These are phyloP conservation scores for Ettlia oleoabundans DNA, from an alignment of 139 green algal genomes.

Conservation along the genomic window DNA sequence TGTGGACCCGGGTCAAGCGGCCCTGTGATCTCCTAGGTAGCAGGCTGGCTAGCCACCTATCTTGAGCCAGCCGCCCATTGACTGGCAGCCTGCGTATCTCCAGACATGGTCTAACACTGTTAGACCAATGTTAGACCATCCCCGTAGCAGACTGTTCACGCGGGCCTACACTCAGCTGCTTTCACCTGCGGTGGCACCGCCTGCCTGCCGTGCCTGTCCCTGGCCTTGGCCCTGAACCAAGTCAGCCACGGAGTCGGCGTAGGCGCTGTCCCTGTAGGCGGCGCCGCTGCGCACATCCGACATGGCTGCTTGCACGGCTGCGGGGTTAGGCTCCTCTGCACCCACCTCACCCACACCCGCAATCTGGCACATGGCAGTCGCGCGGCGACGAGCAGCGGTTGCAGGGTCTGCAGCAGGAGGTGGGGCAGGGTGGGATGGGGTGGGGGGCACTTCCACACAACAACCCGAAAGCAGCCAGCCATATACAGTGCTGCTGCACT, in stretches of 20 bases:
- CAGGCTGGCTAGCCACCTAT: too few relatives aligned
- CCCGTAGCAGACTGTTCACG: too few relatives aligned
- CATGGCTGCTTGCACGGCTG: slow-evolving; percentile 2
- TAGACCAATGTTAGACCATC: too few relatives aligned
- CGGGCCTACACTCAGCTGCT: too few relatives aligned
- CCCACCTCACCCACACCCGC: slow-evolving; percentile 36
- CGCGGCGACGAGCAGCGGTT: neutral
- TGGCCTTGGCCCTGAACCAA: neutral
- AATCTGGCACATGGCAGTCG: slow-evolving; percentile 14
- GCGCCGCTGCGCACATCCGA: slow-evolving; percentile 15
- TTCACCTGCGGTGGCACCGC: neutral
- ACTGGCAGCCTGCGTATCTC: too few relatives aligned
- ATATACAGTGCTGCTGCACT: neutral
- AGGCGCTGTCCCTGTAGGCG: slow-evolving; percentile 21
- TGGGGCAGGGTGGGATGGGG: too few relatives aligned
- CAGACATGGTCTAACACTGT: too few relatives aligned
- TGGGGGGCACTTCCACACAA: neutral
- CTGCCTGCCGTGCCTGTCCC: neutral
- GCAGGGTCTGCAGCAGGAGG: slow-evolving; percentile 13
- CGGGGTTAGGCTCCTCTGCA: neutral
- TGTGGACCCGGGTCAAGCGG: too few relatives aligned
- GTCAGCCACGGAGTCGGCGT: slow-evolving; percentile 31
- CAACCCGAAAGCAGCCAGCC: neutral
- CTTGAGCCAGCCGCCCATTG: too few relatives aligned
- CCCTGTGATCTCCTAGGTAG: too few relatives aligned